Evolutionary conservation across 2,329 filamentous ascomycete genomes (phyloP).

Genomic region (Phaeosphaeria sp.): DNA sequence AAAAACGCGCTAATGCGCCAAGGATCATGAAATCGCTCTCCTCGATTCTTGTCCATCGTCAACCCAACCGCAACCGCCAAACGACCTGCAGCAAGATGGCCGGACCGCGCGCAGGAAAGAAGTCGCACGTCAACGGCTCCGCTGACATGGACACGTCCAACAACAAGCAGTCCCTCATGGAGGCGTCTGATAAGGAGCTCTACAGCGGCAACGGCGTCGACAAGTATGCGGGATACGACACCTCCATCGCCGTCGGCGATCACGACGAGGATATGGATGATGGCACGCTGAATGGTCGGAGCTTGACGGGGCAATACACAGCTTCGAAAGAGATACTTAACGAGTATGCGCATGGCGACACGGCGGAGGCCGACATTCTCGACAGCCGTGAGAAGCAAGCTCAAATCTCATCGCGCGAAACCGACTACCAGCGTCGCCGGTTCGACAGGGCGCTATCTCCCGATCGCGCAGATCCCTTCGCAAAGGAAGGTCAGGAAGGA

Average conservation of each 20-base stretch:
- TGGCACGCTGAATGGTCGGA: slow-evolving; percentile 68
- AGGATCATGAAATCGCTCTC: slow-evolving; percentile 23
- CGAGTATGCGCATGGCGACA: slow-evolving; percentile 87
- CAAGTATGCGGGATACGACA: slow-evolving; percentile 89
- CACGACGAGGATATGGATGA: slow-evolving; percentile 81
- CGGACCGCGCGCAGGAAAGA: slow-evolving; percentile 62
- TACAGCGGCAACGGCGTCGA: slow-evolving; percentile 75
- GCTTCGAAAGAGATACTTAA: slow-evolving; percentile 91
- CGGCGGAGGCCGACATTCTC: slow-evolving; percentile 91
- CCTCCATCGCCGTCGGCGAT: slow-evolving; percentile 80
- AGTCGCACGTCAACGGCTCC: slow-evolving; percentile 79
- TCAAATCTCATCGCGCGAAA: slow-evolving; percentile 90
- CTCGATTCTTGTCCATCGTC: slow-evolving; percentile 19
- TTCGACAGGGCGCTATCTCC: slow-evolving; percentile 86
- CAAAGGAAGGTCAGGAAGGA: slow-evolving; percentile 73
- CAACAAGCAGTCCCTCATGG: slow-evolving; percentile 92
- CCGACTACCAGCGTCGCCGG: slow-evolving; percentile 95
- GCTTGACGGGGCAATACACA: slow-evolving; percentile 93
- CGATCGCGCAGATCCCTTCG: slow-evolving; percentile 84
- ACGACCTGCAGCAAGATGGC: slow-evolving; percentile 41
- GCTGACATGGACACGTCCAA: slow-evolving; percentile 80
- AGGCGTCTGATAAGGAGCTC: slow-evolving; percentile 84
- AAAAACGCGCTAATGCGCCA: slow-evolving; percentile 17
- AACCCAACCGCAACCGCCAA: slow-evolving; percentile 15
- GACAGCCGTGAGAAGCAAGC: slow-evolving; percentile 86